Conservation (phyloP, 495 filamentous ascomycete genomes). For the Penicillium roqueforti region DNA sequence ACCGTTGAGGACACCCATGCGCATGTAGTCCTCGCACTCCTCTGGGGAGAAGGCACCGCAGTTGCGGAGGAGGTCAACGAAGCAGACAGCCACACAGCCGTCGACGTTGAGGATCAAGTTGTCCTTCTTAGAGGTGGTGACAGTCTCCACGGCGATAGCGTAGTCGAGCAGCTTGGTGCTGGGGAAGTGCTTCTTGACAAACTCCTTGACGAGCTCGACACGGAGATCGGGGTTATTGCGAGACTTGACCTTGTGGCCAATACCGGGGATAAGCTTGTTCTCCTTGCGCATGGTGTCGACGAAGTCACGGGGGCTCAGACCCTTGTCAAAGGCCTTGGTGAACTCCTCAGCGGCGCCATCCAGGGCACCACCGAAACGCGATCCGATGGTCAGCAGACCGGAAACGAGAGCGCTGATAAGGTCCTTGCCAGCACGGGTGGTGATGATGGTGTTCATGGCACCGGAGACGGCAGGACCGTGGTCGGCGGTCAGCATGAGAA, state of each 20-base stretch:
- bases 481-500: conserved; percentile 98
- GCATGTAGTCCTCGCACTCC: conserved; percentile 55
- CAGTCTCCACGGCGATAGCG: conserved; percentile 93
- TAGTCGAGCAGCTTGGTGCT: conserved; percentile 96
- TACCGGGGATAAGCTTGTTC: conserved; percentile 99
- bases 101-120: conserved; percentile 99
- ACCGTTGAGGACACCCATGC: conserved; percentile 98
- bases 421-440: conserved; percentile 97
- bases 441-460: conserved; percentile 99
- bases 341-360: conserved; percentile 98
- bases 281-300: conserved; percentile 98
- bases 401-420: conserved; percentile 90
- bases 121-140: conserved; percentile 99
- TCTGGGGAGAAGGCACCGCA: conserved; percentile 81
- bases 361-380: conserved; percentile 95
- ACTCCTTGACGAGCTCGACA: conserved; percentile 99
- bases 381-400: conserved; percentile 97
- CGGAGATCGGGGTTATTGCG: conserved; percentile 99
- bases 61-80: conserved; percentile 95
- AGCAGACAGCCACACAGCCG: conserved; percentile 96
- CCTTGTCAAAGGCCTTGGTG: conserved; percentile 96
- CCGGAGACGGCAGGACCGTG: conserved; percentile 98
- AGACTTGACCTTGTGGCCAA: conserved; percentile 98
- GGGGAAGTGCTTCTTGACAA: conserved; percentile 94
- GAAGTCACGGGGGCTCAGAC: conserved; percentile 95